These are phyloP conservation scores for Cucurbita argyrosperma DNA, from an alignment of 306 rosid genomes.

Conservation along the genomic window DNA sequence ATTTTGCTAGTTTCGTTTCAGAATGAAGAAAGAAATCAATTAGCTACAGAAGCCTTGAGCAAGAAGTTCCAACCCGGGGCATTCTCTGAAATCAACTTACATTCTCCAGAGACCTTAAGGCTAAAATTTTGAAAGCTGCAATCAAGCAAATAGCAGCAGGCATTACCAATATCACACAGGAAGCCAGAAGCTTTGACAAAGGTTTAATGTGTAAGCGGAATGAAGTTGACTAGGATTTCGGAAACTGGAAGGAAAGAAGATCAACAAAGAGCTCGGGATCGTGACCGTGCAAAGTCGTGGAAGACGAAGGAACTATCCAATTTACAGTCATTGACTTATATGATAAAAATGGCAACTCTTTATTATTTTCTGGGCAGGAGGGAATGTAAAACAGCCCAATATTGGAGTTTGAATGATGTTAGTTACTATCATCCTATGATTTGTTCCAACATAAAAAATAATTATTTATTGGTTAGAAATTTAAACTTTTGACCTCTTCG, in stretches of 20 bases:
- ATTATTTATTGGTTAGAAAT: not conserved
- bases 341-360: not conserved
- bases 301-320: not conserved
- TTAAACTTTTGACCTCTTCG: too few species aligned
- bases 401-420: not conserved
- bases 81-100: constrained; percentile 27
- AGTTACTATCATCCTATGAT: not conserved
- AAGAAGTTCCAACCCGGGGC: constrained; percentile 47
- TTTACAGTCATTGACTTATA: not conserved
- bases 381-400: not conserved
- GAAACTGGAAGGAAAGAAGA: not conserved
- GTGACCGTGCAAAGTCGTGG: not conserved
- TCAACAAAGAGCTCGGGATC: not conserved
- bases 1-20: constrained; percentile 17
- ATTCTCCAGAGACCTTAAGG: not conserved
- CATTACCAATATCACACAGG: not conserved
- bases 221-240: not conserved
- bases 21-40: constrained; percentile 48
- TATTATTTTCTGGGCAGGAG: not conserved
- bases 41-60: constrained; percentile 36
- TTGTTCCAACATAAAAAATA: not conserved
- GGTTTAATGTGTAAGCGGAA: not conserved
- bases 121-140: not conserved
- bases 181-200: not conserved
- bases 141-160: not conserved